Base-by-base conservation (phyloP, 805 yeast species). In the Candida sonorensis region DNA sequence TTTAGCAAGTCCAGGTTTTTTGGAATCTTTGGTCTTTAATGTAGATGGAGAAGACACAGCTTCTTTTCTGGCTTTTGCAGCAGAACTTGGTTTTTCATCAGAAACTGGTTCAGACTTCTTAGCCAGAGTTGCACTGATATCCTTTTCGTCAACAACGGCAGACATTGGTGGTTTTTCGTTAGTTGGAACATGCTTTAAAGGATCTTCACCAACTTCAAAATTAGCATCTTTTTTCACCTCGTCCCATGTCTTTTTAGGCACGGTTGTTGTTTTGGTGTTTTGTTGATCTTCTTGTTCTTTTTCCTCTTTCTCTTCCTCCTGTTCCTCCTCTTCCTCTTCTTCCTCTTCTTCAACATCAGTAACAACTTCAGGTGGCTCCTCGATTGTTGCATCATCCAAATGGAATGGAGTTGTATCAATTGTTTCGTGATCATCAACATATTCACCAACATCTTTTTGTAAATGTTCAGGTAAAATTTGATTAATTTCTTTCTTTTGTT, bases 381-480 rank as follows among this genome's bases (percentile, higher is more conserved):
- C 38, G 22, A 53, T 37, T 10, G 46, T 16, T 8, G 39, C 18
- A 26, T 48, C 57, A 34, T 54, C 53, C 25, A 53, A 35, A 25
- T 40, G 48, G 35, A 46, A 55, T 21, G 48, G 50, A 27, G 37
- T 47, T 17, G 41, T 52, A 40, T 53, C 56, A 26, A 57, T 35
- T 16, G 46, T 48, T 25, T 46, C 50, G 38, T 50, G 58, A 23
- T 47, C 52, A 10, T 57, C 41, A 17, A 50, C 30, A 11, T 33
- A 38, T 27, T 47, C 52, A n/a, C 45, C 34, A 14, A 57, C 37
- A 10, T 57, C 59, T 39, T 54, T 50, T 37, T 58, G 62, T 46
- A 73, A 57, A 52, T 73, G 80, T 30, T 67, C 75, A 10, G 80
- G 80, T 39, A 69, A 62, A 35, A 62, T 68, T 10, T 42, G 49